A percentile compares a stretch with the other conserved stretches of the same genome.
phyloP scores from a whole-genome alignment of 495 filamentous ascomycete species.

The Massariosphaeria phaeospora region DNA sequence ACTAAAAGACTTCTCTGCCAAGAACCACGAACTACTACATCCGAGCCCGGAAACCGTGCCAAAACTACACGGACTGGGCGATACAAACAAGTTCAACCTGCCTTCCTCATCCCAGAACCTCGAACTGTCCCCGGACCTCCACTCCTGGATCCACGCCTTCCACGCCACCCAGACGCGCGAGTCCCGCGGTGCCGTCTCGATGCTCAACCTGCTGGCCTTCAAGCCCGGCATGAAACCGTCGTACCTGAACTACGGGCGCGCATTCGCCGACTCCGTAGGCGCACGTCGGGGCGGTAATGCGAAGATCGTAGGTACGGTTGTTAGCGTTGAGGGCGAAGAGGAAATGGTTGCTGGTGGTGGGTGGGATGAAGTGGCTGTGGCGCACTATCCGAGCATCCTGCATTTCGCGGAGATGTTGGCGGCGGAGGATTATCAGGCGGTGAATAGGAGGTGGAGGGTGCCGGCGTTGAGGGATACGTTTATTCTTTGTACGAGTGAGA shows the following conservation, averaged over 20 bases:
- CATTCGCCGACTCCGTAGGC: conserved; percentile 52
- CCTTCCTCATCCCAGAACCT: conserved; percentile 49
- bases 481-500: conserved; percentile 57
- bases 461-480: conserved; percentile 58
- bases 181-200: conserved; percentile 51
- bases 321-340: conserved; percentile 32
- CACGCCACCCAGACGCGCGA: conserved; percentile 13
- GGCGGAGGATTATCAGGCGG: conserved; percentile 58
- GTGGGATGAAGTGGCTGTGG: conserved; percentile 58
- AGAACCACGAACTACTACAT: conserved; percentile 48
- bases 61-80: conserved; percentile 39
- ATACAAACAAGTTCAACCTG: conserved; percentile 37
- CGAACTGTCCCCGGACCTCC: conserved; percentile 50
- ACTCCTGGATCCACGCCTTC: conserved; percentile 45
- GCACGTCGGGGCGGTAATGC: conserved; percentile 52
- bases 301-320: conserved; percentile 60
- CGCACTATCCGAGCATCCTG: conserved; percentile 59
- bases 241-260: conserved; percentile 56
- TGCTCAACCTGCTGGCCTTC: conserved; percentile 67
- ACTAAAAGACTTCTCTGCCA: conserved; percentile 44
- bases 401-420: conserved; percentile 65
- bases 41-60: conserved; percentile 38
- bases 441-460: conserved; percentile 53
- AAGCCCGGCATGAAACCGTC: conserved; percentile 47
- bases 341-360: conserved; percentile 36